Percentiles rank a stretch among this genome's conserved stretches.
These are phyloP conservation scores for Stemphylium vesicarium DNA, from an alignment of 2,329 filamentous ascomycete genomes.

Conservation along the genomic window DNA sequence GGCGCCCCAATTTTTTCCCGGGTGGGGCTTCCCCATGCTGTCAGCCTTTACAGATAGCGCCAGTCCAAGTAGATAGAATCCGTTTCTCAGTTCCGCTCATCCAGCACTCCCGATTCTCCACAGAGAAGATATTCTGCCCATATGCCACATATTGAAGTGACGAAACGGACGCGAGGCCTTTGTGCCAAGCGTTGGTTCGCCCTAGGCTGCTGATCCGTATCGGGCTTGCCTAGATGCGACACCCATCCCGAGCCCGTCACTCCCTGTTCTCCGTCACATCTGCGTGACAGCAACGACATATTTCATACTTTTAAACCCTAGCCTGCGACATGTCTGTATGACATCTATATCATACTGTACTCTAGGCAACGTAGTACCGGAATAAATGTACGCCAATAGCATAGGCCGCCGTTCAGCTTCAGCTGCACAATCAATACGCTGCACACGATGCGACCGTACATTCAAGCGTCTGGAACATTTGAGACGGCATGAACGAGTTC, in stretches of 20 bases:
- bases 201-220: not conserved
- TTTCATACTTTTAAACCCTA: not conserved
- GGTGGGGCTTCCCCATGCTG: too few relatives aligned
- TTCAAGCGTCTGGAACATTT: conserved; percentile 17
- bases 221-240: not conserved
- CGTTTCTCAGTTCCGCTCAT: too few relatives aligned
- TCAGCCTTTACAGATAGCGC: too few relatives aligned
- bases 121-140: too few relatives aligned
- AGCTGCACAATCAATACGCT: conserved; percentile 3
- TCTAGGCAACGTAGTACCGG: too few relatives aligned
- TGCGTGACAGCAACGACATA: not conserved
- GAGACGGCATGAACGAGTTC: conserved; percentile 14
- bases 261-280: not conserved
- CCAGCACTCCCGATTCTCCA: too few relatives aligned
- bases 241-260: not conserved
- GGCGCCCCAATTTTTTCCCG: too few relatives aligned
- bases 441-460: conserved; percentile 10
- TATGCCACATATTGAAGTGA: not conserved
- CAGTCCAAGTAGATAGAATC: too few relatives aligned
- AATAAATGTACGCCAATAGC: not conserved
- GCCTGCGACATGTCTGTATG: too few relatives aligned
- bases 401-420: not conserved
- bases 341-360: too few relatives aligned
- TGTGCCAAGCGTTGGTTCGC: not conserved
- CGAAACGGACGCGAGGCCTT: not conserved